Evolutionary conservation across 495 filamentous ascomycete genomes (phyloP).

Genomic region (Neurospora sublineolata): DNA sequence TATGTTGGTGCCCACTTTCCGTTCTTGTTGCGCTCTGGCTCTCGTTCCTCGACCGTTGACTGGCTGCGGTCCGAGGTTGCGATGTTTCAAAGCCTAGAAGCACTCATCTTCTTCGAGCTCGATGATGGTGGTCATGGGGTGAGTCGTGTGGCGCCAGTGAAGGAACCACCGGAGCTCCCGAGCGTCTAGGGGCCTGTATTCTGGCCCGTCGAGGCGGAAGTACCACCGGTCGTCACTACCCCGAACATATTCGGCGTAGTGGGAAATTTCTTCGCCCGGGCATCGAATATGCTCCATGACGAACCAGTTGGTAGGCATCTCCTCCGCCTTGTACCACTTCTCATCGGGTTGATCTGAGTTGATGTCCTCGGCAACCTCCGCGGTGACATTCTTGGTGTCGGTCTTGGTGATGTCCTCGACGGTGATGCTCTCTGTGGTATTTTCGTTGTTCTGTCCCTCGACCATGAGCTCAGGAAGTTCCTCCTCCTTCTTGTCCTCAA

Average conservation of each 20-base stretch:
- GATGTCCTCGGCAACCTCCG: neutral
- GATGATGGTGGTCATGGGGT: neutral
- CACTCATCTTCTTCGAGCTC: neutral
- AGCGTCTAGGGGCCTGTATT: neutral
- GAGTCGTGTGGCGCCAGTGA: neutral
- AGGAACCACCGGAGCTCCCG: neutral
- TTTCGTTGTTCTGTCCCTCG: neutral
- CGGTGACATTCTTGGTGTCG: accelerated
- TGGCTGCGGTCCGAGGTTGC: no score
- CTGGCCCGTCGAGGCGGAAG: neutral
- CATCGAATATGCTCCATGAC: neutral
- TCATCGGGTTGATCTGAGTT: neutral
- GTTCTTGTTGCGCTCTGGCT: neutral
- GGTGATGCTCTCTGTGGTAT: neutral
- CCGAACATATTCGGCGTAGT: neutral
- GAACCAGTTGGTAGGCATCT: neutral
- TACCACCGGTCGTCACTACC: neutral
- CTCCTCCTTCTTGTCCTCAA: no score
- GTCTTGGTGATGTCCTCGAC: neutral
- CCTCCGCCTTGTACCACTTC: neutral
- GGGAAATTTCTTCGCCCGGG: neutral
- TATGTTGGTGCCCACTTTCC: neutral
- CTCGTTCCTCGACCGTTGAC: neutral
- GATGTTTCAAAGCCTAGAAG: neutral
- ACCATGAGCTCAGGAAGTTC: accelerated